Conservation (phyloP, 768 basidiomycete genomes). For the Boletus bicolor region DNA sequence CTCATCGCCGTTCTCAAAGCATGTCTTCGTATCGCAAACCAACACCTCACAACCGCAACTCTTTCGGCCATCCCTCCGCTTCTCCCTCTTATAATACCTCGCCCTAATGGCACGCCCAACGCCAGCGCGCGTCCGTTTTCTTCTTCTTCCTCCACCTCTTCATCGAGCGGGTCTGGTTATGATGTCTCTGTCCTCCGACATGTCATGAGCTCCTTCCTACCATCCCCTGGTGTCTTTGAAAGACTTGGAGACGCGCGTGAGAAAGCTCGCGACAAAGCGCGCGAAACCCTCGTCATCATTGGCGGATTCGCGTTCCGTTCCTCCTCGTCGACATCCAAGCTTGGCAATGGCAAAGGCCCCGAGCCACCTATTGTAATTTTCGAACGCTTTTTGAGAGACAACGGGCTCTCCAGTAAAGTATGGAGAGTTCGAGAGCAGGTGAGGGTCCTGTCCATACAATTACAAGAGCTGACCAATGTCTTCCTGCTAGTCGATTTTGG, state of each 20-base stretch:
- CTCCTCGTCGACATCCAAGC: slow-evolving; percentile 44
- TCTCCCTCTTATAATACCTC: slow-evolving; percentile 58
- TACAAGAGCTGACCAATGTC: not conserved
- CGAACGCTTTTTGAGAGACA: slow-evolving; percentile 69
- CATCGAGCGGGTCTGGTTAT: slow-evolving; percentile 39
- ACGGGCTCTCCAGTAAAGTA: slow-evolving; percentile 74
- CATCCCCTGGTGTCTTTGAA: slow-evolving; percentile 76
- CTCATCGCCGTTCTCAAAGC: slow-evolving; percentile 68
- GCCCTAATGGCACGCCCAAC: slow-evolving; percentile 27
- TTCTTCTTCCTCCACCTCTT: slow-evolving; percentile 52
- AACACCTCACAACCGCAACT: slow-evolving; percentile 77
- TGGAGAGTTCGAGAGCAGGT: slow-evolving; percentile 88
- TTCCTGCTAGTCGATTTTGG: slow-evolving; percentile 50
- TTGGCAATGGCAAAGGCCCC: slow-evolving; percentile 53
- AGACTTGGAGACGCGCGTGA: slow-evolving; percentile 78
- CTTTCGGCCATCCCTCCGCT: slow-evolving; percentile 65
- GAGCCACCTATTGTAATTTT: slow-evolving; percentile 70
- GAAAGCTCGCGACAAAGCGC: slow-evolving; percentile 66
- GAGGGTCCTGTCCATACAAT: slow-evolving; percentile 21
- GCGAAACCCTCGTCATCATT: slow-evolving; percentile 70
- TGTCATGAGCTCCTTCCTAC: slow-evolving; percentile 64
- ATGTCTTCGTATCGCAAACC: slow-evolving; percentile 76
- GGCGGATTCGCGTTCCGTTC: slow-evolving; percentile 69
- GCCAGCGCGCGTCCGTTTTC: slow-evolving; percentile 39
- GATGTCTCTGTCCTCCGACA: slow-evolving; percentile 64